Evolutionary conservation across 257 asterid species (phyloP), one percentile per base, ranked within the genome.

Genomic region (Lantana camara): DNA sequence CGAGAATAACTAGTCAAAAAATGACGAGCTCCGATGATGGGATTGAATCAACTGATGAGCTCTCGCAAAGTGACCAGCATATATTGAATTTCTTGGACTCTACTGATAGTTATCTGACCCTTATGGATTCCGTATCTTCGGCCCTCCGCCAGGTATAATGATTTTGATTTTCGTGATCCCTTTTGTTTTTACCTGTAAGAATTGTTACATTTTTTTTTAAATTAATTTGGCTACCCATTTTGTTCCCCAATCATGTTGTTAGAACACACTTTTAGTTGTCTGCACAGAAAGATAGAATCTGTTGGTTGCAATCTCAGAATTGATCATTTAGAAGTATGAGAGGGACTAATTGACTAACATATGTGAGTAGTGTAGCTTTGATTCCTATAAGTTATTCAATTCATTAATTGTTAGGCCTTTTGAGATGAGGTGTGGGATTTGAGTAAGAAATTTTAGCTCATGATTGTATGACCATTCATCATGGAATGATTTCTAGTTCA

Each of bases 131-230:
- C 34, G 49, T 90, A 47, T 83, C 91, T 60, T 83, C 99, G 46
- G 66, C 89, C 34, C 96, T 93, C 75, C 95, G 97, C 59, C 87
- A 90, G 97, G 97, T 90, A 67, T 40, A 57, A 17, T 16, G 1
- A 52, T 24, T 11, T 15, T 29, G 42, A 37, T 47, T 70, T 40
- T 48, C 30, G 60, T 37, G 30, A 66, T 58, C 70, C 20, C n/a
- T 24, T 45, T 60, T 64, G 49, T 63, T 24, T 35, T 63, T 32
- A 38, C 42, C 51, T 53, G 52, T 12, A 15, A 3, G 45, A 37
- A 17, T 14, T 38, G 30, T 63, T n/a, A 63, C 32, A 34, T 65
- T 47, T 46, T 32, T 54, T 22, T 40, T 27, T 35, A n/a, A n/a
- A n/a, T n/a, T n/a, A n/a, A 24, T 20, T 50, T 34, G 53, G 57